Percentiles rank a stretch among this genome's conserved stretches.
These are phyloP conservation scores for Chenopodium berlandieri DNA, from an alignment of 148 eudicot species.

Conservation along the genomic window DNA sequence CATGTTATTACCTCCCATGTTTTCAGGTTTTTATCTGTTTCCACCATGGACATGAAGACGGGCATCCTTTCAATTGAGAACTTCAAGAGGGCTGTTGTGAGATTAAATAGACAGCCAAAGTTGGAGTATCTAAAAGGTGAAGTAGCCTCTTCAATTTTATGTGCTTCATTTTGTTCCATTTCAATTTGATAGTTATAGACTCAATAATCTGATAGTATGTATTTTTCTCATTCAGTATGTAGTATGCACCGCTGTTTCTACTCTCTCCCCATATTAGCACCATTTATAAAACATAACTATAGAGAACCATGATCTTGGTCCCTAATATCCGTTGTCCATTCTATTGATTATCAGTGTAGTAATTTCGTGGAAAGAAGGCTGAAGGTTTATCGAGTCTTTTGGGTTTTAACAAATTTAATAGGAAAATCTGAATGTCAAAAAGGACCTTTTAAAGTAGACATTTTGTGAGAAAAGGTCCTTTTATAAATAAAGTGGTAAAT, in stretches of 20 bases:
- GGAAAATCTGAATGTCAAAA: too few relatives aligned
- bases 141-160: not conserved
- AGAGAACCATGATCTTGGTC: not conserved
- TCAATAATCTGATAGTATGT: not conserved
- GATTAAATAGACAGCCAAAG: conserved; percentile 70
- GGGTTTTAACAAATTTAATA: too few relatives aligned
- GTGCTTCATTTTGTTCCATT: not conserved
- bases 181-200: too few relatives aligned
- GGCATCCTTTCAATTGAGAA: conserved; percentile 65
- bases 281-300: not conserved
- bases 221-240: too few relatives aligned
- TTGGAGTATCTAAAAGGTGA: conserved; percentile 71
- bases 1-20: not conserved
- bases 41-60: conserved; percentile 59
- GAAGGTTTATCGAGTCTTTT: too few relatives aligned
- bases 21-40: conserved; percentile 69
- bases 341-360: too few relatives aligned
- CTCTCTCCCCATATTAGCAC: not conserved
- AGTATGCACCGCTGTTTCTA: too few relatives aligned
- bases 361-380: too few relatives aligned
- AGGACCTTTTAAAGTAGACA: too few relatives aligned
- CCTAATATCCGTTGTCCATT: too few relatives aligned
- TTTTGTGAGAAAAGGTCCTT: too few relatives aligned
- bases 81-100: conserved; percentile 56
- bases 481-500: too few relatives aligned